Conservation (phyloP, 768 basidiomycete species). For the Auricularia auricula-judae region DNA sequence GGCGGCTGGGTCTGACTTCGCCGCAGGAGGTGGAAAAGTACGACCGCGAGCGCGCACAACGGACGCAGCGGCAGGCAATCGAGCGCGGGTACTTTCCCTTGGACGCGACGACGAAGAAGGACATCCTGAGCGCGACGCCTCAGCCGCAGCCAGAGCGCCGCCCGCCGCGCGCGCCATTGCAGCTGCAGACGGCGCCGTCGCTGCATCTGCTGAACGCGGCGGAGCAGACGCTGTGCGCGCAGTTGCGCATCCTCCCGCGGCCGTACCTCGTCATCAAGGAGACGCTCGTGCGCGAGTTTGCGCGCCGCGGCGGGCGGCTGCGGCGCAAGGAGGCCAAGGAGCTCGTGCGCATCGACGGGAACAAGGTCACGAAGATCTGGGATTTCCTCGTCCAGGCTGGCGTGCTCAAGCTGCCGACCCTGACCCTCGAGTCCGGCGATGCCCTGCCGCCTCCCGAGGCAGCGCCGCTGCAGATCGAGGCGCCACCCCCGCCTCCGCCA, state of each 20-base stretch:
- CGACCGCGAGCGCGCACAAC: conserved; percentile 57
- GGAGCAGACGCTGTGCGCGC: conserved; percentile 82
- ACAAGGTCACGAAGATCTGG: conserved; percentile 88
- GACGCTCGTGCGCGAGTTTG: conserved; percentile 87
- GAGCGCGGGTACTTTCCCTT: neutral
- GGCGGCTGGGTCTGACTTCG: conserved; percentile 74
- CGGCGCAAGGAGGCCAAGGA: conserved; percentile 82
- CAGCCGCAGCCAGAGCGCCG: conserved; percentile 1
- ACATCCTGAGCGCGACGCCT: neutral
- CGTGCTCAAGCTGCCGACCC: conserved; percentile 12
- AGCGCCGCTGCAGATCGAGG: no score
- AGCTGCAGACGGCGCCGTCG: conserved; percentile 82
- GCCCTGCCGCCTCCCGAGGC: neutral
- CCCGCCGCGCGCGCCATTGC: conserved; percentile 42
- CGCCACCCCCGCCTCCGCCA: no score
- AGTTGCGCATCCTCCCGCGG: conserved; percentile 83
- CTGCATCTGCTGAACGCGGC: conserved; percentile 81
- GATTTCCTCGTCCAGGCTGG: conserved; percentile 85
- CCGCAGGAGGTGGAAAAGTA: conserved; percentile 87
- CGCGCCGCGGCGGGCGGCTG: conserved; percentile 76
- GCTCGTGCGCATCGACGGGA: conserved; percentile 85
- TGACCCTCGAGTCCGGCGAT: neutral
- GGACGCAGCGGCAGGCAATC: conserved; percentile 16
- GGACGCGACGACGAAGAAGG: neutral
- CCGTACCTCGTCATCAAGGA: conserved; percentile 96